Base-by-base conservation (phyloP, 495 filamentous ascomycete genomes). In the Lineolata rhizophorae region DNA sequence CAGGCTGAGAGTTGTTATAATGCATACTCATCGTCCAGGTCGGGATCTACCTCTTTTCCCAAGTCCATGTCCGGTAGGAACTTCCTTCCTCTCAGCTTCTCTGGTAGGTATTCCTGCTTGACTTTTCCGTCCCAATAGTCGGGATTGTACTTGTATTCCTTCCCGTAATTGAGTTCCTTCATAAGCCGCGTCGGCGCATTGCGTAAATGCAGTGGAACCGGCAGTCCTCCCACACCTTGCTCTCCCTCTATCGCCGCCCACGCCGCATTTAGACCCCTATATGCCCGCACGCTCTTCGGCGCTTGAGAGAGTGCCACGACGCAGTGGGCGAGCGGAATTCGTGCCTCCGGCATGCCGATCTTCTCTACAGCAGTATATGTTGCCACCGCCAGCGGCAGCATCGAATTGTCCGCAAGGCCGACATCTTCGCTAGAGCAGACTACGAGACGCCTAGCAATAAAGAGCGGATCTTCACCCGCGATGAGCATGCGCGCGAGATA, bases 401-500 rank as follows among this genome's bases (percentile, higher is more conserved):
- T 70, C 19, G 60, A 68, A 48, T 81, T 87, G 48, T 94, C 83
- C 12, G 87, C 87, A 2, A 97, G 54, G 1, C 87, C 87, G 29
- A 97, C 71, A 42, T 94, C 84, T 43, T 94, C 84, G 5, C 76
- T 83, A 0, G 83, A 81, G 27, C 92, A 72, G 1, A 93, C 82
- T 9, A 97, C 74, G 60, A 97, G 70, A 10, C 87, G 68, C 2
- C 87, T 69, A 4, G 87, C 84, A 22, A 97, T 77, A 47, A 77
- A 95, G 0, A 95, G 56, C 0, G 85, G 82, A 45, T 95, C 87
- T 50, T 97, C 87, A 24, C 87, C 87, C 1, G 76, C 82, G 38
- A 87, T 72, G n/a, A 97, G 64, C 87, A 97, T 97, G 27, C 87
- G 75, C 2, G 76, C 74, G 4, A 97, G 67, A 49, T 94, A 97